Evolutionary conservation across 495 filamentous ascomycete species (phyloP).

Genomic region (Apiosordaria backusii): DNA sequence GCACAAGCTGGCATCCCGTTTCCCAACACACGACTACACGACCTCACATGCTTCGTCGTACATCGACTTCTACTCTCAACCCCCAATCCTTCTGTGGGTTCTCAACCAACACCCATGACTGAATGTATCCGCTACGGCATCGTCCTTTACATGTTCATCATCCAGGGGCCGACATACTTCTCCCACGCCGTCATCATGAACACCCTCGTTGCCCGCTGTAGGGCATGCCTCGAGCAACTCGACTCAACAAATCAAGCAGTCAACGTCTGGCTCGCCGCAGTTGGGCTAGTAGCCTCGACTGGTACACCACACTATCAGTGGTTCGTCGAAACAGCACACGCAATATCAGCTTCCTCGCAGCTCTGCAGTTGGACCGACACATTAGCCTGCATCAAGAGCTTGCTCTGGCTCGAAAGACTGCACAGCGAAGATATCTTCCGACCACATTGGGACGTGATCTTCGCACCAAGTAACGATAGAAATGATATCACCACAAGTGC

Average conservation of each 20-base stretch:
- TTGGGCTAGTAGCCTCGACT: conserved; percentile 40
- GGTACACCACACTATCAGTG: conserved; percentile 31
- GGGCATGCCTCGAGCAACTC: conserved; percentile 28
- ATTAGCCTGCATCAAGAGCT: background rate
- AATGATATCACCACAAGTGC: background rate
- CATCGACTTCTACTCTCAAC: conserved; percentile 42
- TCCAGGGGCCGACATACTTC: conserved; percentile 51
- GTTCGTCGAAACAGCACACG: conserved; percentile 25
- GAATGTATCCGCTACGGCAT: conserved; percentile 47
- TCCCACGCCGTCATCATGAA: conserved; percentile 43
- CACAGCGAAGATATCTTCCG: background rate
- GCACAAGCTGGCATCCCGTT: conserved; percentile 23
- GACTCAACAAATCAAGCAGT: conserved; percentile 19
- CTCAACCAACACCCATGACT: conserved; percentile 27
- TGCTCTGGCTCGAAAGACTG: background rate
- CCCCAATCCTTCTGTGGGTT: conserved; percentile 7
- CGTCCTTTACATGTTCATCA: conserved; percentile 48
- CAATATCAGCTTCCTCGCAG: background rate
- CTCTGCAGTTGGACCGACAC: background rate
- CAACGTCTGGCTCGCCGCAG: conserved; percentile 38
- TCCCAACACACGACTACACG: conserved; percentile 43
- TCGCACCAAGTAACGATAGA: background rate
- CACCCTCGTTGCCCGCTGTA: conserved; percentile 31
- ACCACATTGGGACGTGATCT: background rate
- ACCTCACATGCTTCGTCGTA: conserved; percentile 49